Evolutionary conservation across 225 moss, liverwort and hornwort genomes (phyloP).

Genomic region (Sphagnum tenellum): DNA sequence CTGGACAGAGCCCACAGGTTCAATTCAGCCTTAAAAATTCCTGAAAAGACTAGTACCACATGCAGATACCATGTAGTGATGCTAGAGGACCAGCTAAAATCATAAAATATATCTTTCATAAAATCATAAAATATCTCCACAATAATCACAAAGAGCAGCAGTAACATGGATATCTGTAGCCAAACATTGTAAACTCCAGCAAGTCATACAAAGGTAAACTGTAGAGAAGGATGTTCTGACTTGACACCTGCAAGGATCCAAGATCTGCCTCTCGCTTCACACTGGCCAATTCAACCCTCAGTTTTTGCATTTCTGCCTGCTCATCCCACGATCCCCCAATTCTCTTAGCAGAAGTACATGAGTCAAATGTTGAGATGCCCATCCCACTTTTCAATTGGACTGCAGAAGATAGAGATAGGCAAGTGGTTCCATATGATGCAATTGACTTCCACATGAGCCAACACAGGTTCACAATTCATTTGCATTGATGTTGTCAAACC

Average conservation of each 20-base stretch:
- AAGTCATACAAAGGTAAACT: neutral
- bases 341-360: neutral
- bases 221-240: neutral
- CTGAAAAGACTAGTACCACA: too few relatives aligned
- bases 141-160: neutral
- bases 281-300: constrained; percentile 11
- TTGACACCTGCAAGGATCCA: constrained; percentile 2
- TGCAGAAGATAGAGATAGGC: too few relatives aligned
- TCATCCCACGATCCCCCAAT: neutral
- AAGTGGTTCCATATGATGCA: constrained; percentile 29
- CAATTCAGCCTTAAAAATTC: too few relatives aligned
- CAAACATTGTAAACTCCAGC: neutral
- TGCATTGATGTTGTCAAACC: neutral
- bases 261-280: constrained; percentile 3
- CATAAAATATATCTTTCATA: too few relatives aligned
- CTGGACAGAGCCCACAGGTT: neutral
- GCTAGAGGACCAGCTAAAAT: too few relatives aligned
- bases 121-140: too few relatives aligned
- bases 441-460: too few relatives aligned
- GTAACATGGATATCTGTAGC: neutral
- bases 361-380: too few relatives aligned
- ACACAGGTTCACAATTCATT: neutral
- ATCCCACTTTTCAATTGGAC: too few relatives aligned
- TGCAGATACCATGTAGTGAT: neutral
- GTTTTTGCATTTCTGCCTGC: constrained; percentile 13